Evolutionary conservation across 495 filamentous ascomycete species (phyloP).

Genomic region (Hypomontagnella submonticulosa): DNA sequence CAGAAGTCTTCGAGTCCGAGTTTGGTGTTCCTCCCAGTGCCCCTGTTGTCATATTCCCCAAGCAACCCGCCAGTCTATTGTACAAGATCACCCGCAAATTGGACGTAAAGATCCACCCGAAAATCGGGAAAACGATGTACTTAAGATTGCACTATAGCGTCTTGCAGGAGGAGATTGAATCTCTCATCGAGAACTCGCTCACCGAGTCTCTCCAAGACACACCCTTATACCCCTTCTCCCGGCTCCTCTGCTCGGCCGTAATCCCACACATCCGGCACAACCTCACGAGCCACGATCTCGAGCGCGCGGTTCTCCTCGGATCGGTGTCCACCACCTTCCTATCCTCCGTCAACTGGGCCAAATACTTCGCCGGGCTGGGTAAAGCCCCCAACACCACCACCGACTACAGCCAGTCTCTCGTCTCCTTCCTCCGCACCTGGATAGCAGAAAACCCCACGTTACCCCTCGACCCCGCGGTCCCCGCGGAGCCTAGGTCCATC

Average conservation of each 20-base stretch:
- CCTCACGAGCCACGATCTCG: conserved; percentile 69
- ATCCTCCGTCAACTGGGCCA: conserved; percentile 51
- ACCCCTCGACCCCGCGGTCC: conserved; percentile 36
- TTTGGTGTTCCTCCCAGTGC: conserved; percentile 65
- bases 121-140: conserved; percentile 65
- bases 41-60: conserved; percentile 76
- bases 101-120: conserved; percentile 46
- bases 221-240: conserved; percentile 55
- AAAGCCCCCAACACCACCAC: conserved; percentile 36
- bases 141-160: conserved; percentile 82
- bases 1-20: conserved; percentile 73
- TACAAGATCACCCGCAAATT: conserved; percentile 76
- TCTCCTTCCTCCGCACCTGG: conserved; percentile 54
- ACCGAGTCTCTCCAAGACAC: conserved; percentile 52
- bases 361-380: conserved; percentile 58
- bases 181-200: conserved; percentile 55
- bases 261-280: conserved; percentile 61
- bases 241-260: conserved; percentile 61
- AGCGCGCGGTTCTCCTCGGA: conserved; percentile 63
- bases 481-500: conserved; percentile 58
- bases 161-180: conserved; percentile 75
- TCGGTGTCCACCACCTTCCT: conserved; percentile 59
- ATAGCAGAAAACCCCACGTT: conserved; percentile 51
- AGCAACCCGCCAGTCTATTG: conserved; percentile 82
- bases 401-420: conserved; percentile 44